Base-by-base conservation (phyloP, 2,329 filamentous ascomycete genomes). In the Bertia moriformis region DNA sequence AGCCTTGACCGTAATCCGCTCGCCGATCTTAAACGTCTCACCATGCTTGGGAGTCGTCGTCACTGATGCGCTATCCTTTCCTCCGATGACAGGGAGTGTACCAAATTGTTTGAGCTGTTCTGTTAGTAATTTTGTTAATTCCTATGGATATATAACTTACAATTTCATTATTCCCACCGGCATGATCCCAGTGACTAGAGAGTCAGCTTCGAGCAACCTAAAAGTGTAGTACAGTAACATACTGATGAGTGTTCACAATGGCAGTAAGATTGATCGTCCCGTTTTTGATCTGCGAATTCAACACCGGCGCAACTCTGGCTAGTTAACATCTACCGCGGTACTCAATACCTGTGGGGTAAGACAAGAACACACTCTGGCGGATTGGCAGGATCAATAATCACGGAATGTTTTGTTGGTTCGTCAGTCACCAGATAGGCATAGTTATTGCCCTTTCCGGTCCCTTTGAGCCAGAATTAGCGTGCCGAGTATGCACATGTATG, bases 181-280 rank as follows among this genome's bases (percentile, higher is more conserved):
- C 81, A 59, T 98, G 91, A 48, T 98, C 91, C 67, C 80, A 81
- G 56, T 98, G 91, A 55, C 88, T 94, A 44, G 18, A 19, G 27
- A 48, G 45, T 40, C 12, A 41, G 41, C 44, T 14, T 38, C 14
- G 12, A 12, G 14, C 33, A 3, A 27, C 15, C 37, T n/a, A 20
- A n/a, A 5, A 15, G 12, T 36, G 14, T 13, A 14, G 15, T 3
- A 22, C 24, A 29, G 24, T 10, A 18, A 55, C 73, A 49, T 65
- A 83, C 78, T 84, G 79, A 49, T 85, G 80, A 3, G 80, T 85
- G 48, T 84, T 85, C 46, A 85, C 71, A 50, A 85, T 83, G 14
- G 69, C 72, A 14, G 66, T 74, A 36, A 85, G 55, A 41, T 80
- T 76, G 44, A 81, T 73, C 40, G 66, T 66, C 1, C 71, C 70